Percentiles rank a stretch among this genome's conserved stretches.
phyloP scores from a whole-genome alignment of 2,329 filamentous ascomycete species.

The Gremmenia infestans region DNA sequence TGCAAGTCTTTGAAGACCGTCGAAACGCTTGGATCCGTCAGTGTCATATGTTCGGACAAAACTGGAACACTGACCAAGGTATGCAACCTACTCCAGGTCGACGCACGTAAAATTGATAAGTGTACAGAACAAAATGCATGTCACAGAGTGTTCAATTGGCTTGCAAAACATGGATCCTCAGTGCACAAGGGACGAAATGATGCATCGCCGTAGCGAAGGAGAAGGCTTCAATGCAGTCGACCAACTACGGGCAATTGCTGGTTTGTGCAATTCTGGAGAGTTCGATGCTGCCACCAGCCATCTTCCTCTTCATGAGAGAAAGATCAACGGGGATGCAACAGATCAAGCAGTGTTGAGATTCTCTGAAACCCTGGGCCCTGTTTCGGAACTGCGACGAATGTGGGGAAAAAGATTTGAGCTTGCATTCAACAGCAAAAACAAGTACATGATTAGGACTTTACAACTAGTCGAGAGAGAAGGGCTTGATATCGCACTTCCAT shows the following conservation, averaged over 20 bases:
- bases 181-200: conserved; percentile 43
- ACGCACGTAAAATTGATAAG: conserved; percentile 27
- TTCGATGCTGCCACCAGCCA: conserved; percentile 63
- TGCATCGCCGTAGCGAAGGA: conserved; percentile 18
- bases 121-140: conserved; percentile 64
- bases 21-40: conserved; percentile 68
- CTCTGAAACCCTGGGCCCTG: conserved; percentile 58
- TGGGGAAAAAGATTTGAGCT: conserved; percentile 66
- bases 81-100: neutral
- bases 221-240: conserved; percentile 40
- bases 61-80: conserved; percentile 61
- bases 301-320: conserved; percentile 54
- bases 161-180: conserved; percentile 40
- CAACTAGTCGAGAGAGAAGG: conserved; percentile 38
- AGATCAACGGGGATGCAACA: conserved; percentile 70
- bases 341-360: conserved; percentile 71
- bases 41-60: conserved; percentile 72
- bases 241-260: conserved; percentile 57
- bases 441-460: conserved; percentile 69
- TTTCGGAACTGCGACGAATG: conserved; percentile 52
- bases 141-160: conserved; percentile 63
- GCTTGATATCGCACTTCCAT: conserved; percentile 35
- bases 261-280: conserved; percentile 70
- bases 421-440: conserved; percentile 79
- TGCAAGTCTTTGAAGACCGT: conserved; percentile 78